phyloP scores from a whole-genome alignment of 768 basidiomycete genomes.

The Cystofilobasidium ferigula region DNA sequence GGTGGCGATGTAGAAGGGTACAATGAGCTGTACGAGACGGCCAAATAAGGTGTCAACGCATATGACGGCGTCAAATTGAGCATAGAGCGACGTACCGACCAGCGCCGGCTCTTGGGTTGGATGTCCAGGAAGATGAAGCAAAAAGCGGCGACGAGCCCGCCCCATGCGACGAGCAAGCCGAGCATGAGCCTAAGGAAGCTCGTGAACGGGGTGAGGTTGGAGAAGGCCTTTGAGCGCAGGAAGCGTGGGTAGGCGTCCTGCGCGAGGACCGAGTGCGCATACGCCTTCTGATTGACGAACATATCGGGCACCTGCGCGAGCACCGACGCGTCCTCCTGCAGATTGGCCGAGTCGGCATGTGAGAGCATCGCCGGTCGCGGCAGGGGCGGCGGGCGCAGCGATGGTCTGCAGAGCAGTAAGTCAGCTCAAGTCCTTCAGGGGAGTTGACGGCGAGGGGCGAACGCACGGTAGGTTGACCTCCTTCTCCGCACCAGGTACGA shows the following conservation, averaged over 20 bases:
- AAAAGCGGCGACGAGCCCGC: slow-evolving; percentile 83
- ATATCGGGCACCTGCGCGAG: slow-evolving; percentile 87
- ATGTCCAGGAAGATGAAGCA: slow-evolving; percentile 88
- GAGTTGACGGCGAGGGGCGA: neutral
- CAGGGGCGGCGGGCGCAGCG: slow-evolving; percentile 82
- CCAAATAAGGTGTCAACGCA: neutral
- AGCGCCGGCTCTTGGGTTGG: slow-evolving; percentile 77
- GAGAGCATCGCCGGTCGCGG: slow-evolving; percentile 68
- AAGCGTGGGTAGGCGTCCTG: slow-evolving; percentile 60
- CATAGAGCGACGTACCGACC: slow-evolving; percentile 68
- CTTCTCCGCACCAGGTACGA: slow-evolving; percentile 80
- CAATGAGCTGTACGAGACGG: slow-evolving; percentile 57
- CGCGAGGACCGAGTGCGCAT: slow-evolving; percentile 91
- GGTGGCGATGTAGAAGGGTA: slow-evolving; percentile 80
- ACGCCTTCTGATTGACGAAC: slow-evolving; percentile 95
- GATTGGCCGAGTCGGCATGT: slow-evolving; percentile 44
- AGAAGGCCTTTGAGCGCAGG: slow-evolving; percentile 92
- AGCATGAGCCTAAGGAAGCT: slow-evolving; percentile 72
- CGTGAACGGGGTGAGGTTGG: slow-evolving; percentile 85
- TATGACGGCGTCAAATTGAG: neutral
- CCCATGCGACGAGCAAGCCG: slow-evolving; percentile 81
- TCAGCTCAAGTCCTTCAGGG: too few relatives aligned
- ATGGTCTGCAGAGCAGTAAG: slow-evolving; percentile 41
- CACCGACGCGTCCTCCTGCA: slow-evolving; percentile 52
- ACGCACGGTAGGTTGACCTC: slow-evolving; percentile 84